Conservation (phyloP, 768 basidiomycete species). For the Crucibulum laeve region DNA sequence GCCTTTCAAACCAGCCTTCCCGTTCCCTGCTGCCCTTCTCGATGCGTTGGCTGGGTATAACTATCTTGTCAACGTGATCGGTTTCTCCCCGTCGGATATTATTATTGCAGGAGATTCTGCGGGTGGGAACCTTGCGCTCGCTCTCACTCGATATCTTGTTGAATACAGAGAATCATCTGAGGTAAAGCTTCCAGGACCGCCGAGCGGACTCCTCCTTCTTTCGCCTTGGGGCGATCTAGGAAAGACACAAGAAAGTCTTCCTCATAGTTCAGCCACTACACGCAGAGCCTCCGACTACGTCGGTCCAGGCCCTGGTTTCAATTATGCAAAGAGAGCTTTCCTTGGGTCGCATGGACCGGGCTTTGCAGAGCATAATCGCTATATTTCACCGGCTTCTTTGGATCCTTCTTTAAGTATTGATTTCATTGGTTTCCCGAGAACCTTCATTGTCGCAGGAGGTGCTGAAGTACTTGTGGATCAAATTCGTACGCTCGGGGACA, state of each 20-base stretch:
- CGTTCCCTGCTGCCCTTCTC: conserved; percentile 74
- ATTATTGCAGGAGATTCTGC: conserved; percentile 74
- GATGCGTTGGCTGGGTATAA: conserved; percentile 73
- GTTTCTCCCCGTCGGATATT: conserved; percentile 57
- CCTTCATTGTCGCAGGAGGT: conserved; percentile 55
- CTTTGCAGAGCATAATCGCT: conserved; percentile 42
- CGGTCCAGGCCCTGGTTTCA: conserved; percentile 11
- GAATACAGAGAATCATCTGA: conserved; percentile 33
- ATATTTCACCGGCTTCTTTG: conserved; percentile 56
- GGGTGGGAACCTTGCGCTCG: conserved; percentile 68
- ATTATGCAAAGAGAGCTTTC: conserved; percentile 37
- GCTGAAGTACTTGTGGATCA: conserved; percentile 57
- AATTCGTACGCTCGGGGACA: conserved; percentile 37
- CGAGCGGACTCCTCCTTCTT: conserved; percentile 45
- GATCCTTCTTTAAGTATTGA: conserved; percentile 26
- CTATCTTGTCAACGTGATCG: conserved; percentile 56
- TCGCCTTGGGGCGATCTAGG: conserved; percentile 57
- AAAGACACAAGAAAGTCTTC: conserved; percentile 27
- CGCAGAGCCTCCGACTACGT: conserved; percentile 34
- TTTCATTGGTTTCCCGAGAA: conserved; percentile 57
- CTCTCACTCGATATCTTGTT: conserved; percentile 57
- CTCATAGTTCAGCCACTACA: conserved; percentile 30
- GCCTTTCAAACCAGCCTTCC: conserved; percentile 37
- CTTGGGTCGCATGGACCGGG: conserved; percentile 42
- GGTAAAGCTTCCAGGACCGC: conserved; percentile 34